These are phyloP conservation scores for Nothopassalora personata DNA, from an alignment of 2,329 filamentous ascomycete species.

Conservation along the genomic window DNA sequence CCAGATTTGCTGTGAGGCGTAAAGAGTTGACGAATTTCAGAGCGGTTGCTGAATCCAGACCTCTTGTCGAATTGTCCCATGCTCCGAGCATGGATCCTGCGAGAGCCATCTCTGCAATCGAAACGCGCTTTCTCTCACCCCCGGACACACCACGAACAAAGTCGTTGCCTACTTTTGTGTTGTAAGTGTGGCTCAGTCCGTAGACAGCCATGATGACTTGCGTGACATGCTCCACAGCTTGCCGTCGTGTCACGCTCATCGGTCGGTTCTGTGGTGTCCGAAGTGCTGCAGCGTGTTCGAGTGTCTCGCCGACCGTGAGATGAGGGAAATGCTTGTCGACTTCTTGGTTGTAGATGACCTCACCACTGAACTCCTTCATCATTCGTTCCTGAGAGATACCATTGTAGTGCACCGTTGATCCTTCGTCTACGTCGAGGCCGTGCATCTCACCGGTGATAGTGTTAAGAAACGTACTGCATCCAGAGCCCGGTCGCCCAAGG, in stretches of 20 bases:
- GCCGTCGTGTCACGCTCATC: conserved; percentile 36
- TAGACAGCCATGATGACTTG: conserved; percentile 51
- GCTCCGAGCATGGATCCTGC: conserved; percentile 36
- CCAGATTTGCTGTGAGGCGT: conserved; percentile 46
- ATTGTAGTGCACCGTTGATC: conserved; percentile 57
- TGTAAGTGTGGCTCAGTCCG: conserved; percentile 51
- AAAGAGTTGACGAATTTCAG: conserved; percentile 54
- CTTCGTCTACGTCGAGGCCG: conserved; percentile 50
- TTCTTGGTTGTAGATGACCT: conserved; percentile 44
- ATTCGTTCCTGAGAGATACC: conserved; percentile 44
- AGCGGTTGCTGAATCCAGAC: conserved; percentile 53
- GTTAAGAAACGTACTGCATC: conserved; percentile 61
- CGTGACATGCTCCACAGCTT: conserved; percentile 43
- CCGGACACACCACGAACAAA: conserved; percentile 59
- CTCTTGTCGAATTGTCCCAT: conserved; percentile 47
- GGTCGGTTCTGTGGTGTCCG: conserved; percentile 44
- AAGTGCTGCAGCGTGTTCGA: conserved; percentile 52
- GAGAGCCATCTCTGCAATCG: conserved; percentile 51
- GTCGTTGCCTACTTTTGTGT: conserved; percentile 54
- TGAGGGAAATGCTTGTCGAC: conserved; percentile 53
- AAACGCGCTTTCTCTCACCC: conserved; percentile 50
- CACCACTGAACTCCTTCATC: conserved; percentile 45
- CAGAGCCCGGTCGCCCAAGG: conserved; percentile 49
- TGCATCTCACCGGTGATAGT: conserved; percentile 56
- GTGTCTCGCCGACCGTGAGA: conserved; percentile 52